phyloP scores from a whole-genome alignment of 163 green algal genomes.

The Coccomyxa subellipsoidea region DNA sequence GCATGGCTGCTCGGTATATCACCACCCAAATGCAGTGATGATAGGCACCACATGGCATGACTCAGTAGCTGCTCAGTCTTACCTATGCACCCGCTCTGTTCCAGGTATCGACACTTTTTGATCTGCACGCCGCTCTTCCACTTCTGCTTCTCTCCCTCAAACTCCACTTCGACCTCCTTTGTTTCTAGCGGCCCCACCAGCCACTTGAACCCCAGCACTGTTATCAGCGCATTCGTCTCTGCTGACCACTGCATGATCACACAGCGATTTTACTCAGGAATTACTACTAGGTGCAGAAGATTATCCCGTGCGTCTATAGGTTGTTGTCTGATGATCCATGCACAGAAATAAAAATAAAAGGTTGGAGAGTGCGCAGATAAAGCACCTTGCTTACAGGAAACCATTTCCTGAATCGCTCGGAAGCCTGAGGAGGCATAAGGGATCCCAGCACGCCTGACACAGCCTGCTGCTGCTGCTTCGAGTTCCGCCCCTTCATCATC shows the following conservation, averaged over 20 bases:
- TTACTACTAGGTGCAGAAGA: too few species aligned
- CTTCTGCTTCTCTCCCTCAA: constrained; percentile 34
- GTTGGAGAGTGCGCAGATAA: too few species aligned
- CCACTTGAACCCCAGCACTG: constrained; percentile 54
- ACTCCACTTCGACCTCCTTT: constrained; percentile 48
- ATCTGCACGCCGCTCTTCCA: constrained; percentile 79
- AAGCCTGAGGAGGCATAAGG: constrained; percentile 43
- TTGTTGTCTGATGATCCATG: too few species aligned
- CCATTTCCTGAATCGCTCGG: constrained; percentile 39
- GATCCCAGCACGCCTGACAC: constrained; percentile 41
- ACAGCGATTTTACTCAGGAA: too few species aligned
- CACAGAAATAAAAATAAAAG: too few species aligned
- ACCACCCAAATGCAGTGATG: too few species aligned
- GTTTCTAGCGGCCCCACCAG: constrained; percentile 54
- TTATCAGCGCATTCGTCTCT: constrained; percentile 57
- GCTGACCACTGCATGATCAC: constrained; percentile 23
- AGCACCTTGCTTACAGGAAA: constrained; percentile 48
- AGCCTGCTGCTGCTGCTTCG: constrained; percentile 42
- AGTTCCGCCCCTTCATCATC: constrained; percentile 50
- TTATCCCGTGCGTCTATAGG: too few species aligned
- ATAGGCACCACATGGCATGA: neutral
- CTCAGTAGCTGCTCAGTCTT: too few species aligned
- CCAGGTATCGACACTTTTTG: constrained; percentile 86
- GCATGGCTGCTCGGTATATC: too few species aligned
- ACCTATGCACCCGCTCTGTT: constrained; percentile 71